Evolutionary conservation across 176 grass and related monocot species (phyloP).

Genomic region (Carex littledalei): DNA sequence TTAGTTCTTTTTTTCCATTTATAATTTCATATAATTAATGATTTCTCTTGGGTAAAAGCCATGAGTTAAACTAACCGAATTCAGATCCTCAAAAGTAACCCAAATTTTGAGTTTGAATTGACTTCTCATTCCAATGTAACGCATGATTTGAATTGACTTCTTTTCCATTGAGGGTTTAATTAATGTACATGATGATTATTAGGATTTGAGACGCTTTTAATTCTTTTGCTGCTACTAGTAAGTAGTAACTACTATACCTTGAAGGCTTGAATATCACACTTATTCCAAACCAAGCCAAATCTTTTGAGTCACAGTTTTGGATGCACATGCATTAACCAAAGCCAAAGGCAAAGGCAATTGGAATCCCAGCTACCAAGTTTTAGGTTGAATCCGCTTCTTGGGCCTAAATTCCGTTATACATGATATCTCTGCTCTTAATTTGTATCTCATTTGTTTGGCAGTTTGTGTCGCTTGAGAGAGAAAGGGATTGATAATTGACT

Average conservation of each 20-base stretch:
- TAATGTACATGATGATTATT: not conserved
- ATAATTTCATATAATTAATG: too few species aligned
- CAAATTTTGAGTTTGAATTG: not conserved
- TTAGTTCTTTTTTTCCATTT: too few species aligned
- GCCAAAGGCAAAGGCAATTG: not conserved
- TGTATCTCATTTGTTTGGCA: slow-evolving; percentile 18
- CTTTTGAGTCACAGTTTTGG: not conserved
- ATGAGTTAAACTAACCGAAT: too few species aligned
- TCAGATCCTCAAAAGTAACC: too few species aligned
- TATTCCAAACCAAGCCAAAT: slow-evolving; percentile 6
- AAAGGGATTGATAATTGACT: slow-evolving; percentile 13
- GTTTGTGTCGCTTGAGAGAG: not conserved
- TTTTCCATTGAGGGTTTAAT: not conserved
- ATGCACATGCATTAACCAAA: not conserved
- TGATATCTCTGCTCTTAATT: slow-evolving; percentile 4
- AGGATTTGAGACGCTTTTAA: not conserved
- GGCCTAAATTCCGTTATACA: slow-evolving; percentile 13
- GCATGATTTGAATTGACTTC: not conserved
- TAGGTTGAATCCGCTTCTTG: not conserved
- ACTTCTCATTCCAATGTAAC: not conserved
- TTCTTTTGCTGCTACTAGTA: not conserved
- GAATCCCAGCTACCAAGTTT: not conserved
- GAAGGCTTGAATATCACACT: not conserved
- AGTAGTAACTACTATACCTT: not conserved
- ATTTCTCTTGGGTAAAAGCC: too few species aligned